These are phyloP conservation scores for Leishmania gerbilli DNA, from an alignment of 208 protist species.

Conservation along the genomic window DNA sequence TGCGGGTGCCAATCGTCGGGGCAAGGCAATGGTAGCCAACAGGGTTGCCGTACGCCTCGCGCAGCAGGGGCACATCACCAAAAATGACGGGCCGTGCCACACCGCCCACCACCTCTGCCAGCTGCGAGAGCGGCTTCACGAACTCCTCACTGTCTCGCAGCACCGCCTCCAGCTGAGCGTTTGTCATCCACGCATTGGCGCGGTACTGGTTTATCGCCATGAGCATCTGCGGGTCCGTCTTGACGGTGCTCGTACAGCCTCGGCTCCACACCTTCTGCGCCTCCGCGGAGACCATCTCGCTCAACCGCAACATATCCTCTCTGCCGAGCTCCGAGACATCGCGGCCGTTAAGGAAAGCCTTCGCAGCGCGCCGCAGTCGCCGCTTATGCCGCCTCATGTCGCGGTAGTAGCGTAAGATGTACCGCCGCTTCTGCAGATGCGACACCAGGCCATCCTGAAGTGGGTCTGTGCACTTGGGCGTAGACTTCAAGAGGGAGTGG, in stretches of 20 bases:
- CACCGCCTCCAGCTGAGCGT: slow-evolving; percentile 34
- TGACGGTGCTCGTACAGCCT: slow-evolving; percentile 69
- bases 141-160: slow-evolving; percentile 42
- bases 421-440: slow-evolving; percentile 61
- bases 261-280: slow-evolving; percentile 42
- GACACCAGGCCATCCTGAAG: slow-evolving; percentile 48
- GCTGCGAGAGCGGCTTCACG: slow-evolving; percentile 31
- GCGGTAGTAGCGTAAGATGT: slow-evolving; percentile 55
- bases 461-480: slow-evolving; percentile 52
- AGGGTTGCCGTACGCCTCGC: slow-evolving; percentile 74
- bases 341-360: slow-evolving; percentile 55
- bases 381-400: slow-evolving; percentile 39
- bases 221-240: slow-evolving; percentile 80
- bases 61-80: slow-evolving; percentile 69
- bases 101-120: slow-evolving; percentile 69
- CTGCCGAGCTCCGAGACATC: slow-evolving; percentile 51
- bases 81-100: slow-evolving; percentile 78
- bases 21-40: slow-evolving; percentile 86
- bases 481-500: slow-evolving; percentile 58
- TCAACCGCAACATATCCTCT: slow-evolving; percentile 79
- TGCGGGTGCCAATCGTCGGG: slow-evolving; percentile 73
- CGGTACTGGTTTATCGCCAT: slow-evolving; percentile 81
- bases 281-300: slow-evolving; percentile 48
- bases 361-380: slow-evolving; percentile 32
- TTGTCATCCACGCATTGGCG: slow-evolving; percentile 90